phyloP scores from a whole-genome alignment of 768 basidiomycete species.

The Candolleomyces aberdarensis region DNA sequence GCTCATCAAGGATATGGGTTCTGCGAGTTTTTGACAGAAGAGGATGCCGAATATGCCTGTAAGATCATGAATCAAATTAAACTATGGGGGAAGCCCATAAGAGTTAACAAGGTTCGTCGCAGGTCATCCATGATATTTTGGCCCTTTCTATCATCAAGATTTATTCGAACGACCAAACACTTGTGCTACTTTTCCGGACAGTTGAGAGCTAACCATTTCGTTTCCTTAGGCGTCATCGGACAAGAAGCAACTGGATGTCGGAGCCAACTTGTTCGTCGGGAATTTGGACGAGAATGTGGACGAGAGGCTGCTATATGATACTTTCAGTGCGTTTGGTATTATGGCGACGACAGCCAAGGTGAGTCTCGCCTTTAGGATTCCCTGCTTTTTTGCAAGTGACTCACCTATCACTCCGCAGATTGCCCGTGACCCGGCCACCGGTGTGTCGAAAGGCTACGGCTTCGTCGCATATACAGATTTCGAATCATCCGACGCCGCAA shows the following conservation, averaged over 20 bases:
- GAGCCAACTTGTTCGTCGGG: constrained; percentile 96
- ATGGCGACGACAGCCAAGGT: constrained; percentile 92
- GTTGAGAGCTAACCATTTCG: neutral
- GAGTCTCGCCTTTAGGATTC: constrained; percentile 16
- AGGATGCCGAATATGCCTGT: constrained; percentile 99
- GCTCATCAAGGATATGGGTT: constrained; percentile 99
- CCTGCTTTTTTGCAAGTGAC: constrained; percentile 4
- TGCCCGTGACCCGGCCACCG: constrained; percentile 81
- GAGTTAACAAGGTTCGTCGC: constrained; percentile 90
- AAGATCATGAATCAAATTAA: constrained; percentile 99
- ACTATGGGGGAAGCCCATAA: constrained; percentile 96
- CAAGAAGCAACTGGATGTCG: constrained; percentile 96
- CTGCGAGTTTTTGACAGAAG: constrained; percentile 98
- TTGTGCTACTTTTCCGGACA: constrained; percentile 11
- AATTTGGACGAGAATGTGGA: constrained; percentile 95
- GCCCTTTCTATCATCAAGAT: no score
- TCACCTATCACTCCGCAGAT: constrained; percentile 49
- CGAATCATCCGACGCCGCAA: constrained; percentile 92
- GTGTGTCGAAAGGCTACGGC: constrained; percentile 93
- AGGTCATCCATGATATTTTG: constrained; percentile 13
- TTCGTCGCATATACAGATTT: constrained; percentile 98
- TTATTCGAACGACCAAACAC: no score
- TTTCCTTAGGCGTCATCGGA: constrained; percentile 84
- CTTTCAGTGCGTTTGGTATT: constrained; percentile 91
- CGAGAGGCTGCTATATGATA: constrained; percentile 89